These are phyloP conservation scores for Helicostylum pulchrum DNA, from an alignment of 192 early-diverging fungal genomes.

Conservation along the genomic window DNA sequence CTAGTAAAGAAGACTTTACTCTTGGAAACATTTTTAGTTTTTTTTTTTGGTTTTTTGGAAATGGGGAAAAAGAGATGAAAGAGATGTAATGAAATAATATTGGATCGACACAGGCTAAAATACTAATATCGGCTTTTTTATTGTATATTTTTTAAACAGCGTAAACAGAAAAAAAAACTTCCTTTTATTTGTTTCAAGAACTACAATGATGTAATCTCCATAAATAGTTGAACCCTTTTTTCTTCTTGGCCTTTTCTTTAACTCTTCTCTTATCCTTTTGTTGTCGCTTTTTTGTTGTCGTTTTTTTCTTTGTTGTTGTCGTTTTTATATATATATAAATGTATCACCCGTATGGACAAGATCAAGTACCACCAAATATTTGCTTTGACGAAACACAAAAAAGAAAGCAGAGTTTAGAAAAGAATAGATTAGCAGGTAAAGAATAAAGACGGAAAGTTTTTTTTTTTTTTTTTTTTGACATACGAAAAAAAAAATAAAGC, in stretches of 20 bases:
- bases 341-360: constrained; percentile 7
- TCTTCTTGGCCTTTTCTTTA: no score
- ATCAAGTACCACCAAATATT: not conserved
- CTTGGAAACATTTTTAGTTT: constrained; percentile 11
- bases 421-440: constrained; percentile 10
- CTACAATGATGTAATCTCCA: no score
- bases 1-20: constrained; percentile 4
- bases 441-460: not conserved
- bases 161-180: not conserved
- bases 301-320: no score
- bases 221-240: no score
- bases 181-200: not conserved
- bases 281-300: no score
- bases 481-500: not conserved
- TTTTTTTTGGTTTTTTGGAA: no score
- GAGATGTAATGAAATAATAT: no score
- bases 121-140: no score
- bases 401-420: not conserved
- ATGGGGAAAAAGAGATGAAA: no score
- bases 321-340: no score
- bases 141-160: no score
- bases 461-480: not conserved
- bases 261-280: not conserved
- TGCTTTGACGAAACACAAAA: not conserved
- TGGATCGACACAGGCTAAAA: no score